Percentiles rank a stretch among this genome's conserved stretches.
phyloP scores from a whole-genome alignment of 78 protist species.

The Dictyostelium intermedium region DNA sequence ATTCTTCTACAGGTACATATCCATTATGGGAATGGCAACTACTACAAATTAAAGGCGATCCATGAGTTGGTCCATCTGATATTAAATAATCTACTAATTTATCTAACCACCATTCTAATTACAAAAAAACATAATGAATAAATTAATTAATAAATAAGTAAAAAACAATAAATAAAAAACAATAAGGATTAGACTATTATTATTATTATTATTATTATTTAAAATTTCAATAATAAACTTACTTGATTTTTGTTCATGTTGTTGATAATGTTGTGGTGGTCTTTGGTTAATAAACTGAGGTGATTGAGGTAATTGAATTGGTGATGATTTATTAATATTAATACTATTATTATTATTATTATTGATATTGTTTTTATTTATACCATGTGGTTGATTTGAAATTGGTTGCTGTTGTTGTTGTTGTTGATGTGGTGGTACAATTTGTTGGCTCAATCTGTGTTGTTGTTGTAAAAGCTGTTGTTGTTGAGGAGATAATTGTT shows the following conservation, averaged over 20 bases:
- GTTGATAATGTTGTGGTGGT: constrained; percentile 14
- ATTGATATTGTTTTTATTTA: no score
- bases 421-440: background rate
- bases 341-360: background rate
- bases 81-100: constrained; percentile 54
- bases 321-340: background rate
- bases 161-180: no score
- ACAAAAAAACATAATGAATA: background rate
- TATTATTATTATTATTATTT: background rate
- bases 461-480: background rate
- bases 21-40: constrained; percentile 67
- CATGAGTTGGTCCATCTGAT: constrained; percentile 68
- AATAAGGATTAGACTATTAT: background rate
- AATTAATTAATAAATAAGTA: no score
- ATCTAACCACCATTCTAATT: constrained; percentile 28
- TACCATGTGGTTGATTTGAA: background rate
- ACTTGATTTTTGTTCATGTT: background rate
- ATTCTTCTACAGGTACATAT: constrained; percentile 46
- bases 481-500: background rate
- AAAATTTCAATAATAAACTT: background rate
- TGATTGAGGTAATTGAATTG: background rate
- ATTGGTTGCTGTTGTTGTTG: background rate
- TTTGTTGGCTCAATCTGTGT: background rate
- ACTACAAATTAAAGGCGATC: constrained; percentile 56
- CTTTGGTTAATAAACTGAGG: background rate